These are phyloP conservation scores for Knoxdaviesia capensis DNA, from an alignment of 2,329 filamentous ascomycete genomes.

Conservation along the genomic window DNA sequence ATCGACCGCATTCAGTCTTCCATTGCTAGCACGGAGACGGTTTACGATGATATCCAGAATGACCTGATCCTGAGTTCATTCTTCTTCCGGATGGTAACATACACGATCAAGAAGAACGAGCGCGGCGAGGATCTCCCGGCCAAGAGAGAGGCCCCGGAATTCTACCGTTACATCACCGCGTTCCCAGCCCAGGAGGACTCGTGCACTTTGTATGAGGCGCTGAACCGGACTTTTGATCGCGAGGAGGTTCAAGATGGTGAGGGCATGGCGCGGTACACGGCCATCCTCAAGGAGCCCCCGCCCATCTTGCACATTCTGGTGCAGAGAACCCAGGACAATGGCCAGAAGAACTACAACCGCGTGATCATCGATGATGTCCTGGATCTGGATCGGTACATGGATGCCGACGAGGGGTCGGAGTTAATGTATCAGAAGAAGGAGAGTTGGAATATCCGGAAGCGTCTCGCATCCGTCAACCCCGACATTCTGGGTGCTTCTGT, in stretches of 20 bases:
- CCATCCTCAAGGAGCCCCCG: slow-evolving; percentile 49
- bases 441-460: slow-evolving; percentile 43
- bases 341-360: slow-evolving; percentile 55
- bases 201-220: slow-evolving; percentile 59
- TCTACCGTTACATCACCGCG: slow-evolving; percentile 43
- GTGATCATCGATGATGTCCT: slow-evolving; percentile 64
- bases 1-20: slow-evolving; percentile 81
- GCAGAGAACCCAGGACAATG: slow-evolving; percentile 58
- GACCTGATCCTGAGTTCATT: slow-evolving; percentile 60
- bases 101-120: slow-evolving; percentile 31
- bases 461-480: not conserved
- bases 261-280: slow-evolving; percentile 37
- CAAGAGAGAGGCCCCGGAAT: slow-evolving; percentile 11
- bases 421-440: slow-evolving; percentile 44
- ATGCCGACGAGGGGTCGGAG: slow-evolving; percentile 36
- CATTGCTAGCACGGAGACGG: slow-evolving; percentile 48
- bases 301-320: slow-evolving; percentile 81
- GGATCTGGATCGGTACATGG: slow-evolving; percentile 77
- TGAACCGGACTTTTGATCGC: slow-evolving; percentile 71
- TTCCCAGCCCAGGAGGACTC: slow-evolving; percentile 28
- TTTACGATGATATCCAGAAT: slow-evolving; percentile 50
- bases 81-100: slow-evolving; percentile 40
- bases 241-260: slow-evolving; percentile 51
- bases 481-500: too few species aligned
- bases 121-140: slow-evolving; percentile 2